phyloP scores from a whole-genome alignment of 2,329 filamentous ascomycete genomes.

The Phaeophleospora eucalypticola region DNA sequence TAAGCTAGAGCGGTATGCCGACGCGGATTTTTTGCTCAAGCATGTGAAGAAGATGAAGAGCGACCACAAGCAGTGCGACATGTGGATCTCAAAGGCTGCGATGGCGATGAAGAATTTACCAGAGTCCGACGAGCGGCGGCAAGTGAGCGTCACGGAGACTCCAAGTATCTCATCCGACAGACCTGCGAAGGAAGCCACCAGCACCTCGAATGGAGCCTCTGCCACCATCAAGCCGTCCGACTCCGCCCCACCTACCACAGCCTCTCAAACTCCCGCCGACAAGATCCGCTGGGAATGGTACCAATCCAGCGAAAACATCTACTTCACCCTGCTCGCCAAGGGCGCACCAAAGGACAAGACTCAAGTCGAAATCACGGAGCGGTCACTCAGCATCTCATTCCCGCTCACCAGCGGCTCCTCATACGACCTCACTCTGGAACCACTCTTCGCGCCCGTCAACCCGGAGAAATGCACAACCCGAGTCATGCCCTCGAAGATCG shows the following conservation, averaged over 20 bases:
- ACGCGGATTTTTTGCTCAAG: conserved; percentile 68
- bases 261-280: conserved; percentile 44
- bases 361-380: conserved; percentile 46
- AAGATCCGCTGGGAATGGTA: conserved; percentile 69
- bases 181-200: too few relatives aligned
- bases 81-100: conserved; percentile 57
- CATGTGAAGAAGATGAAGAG: conserved; percentile 51
- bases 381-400: conserved; percentile 55
- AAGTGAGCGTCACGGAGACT: conserved; percentile 48
- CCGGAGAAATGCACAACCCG: conserved; percentile 56
- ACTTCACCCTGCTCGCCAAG: conserved; percentile 63
- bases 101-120: conserved; percentile 48
- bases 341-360: conserved; percentile 57
- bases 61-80: conserved; percentile 51
- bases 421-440: conserved; percentile 60
- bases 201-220: neutral
- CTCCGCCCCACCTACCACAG: conserved; percentile 4
- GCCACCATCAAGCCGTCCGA: conserved; percentile 7
- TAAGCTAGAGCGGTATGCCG: conserved; percentile 65
- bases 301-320: conserved; percentile 58
- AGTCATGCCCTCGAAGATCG: conserved; percentile 74
- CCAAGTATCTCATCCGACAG: too few relatives aligned
- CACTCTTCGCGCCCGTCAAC: conserved; percentile 65
- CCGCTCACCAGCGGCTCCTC: conserved; percentile 51
- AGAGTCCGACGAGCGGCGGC: conserved; percentile 46